A percentile compares a stretch with the other conserved stretches of the same genome.
Conservation (phyloP, 768 basidiomycete species). For the Agaricus subrufescens region DNA sequence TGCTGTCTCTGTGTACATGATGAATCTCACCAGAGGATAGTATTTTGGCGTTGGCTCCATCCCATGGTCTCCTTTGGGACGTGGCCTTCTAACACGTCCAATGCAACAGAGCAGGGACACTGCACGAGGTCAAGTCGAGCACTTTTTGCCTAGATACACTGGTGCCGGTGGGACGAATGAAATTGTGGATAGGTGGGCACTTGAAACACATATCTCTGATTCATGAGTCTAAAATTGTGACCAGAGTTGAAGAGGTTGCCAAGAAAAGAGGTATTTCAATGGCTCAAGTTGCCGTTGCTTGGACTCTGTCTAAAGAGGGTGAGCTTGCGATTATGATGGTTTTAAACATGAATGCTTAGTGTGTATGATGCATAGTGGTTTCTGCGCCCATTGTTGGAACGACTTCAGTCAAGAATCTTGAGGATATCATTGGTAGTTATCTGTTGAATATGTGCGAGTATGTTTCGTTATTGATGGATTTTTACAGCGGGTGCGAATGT, state of each 20-base stretch:
- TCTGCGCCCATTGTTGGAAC: constrained; percentile 58
- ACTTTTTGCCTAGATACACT: constrained; percentile 22
- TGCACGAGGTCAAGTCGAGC: constrained; percentile 32
- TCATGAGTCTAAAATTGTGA: not conserved
- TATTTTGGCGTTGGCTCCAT: constrained; percentile 51
- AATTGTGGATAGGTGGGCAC: constrained; percentile 33
- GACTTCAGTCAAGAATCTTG: constrained; percentile 45
- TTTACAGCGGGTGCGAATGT: constrained; percentile 20
- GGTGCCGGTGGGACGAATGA: constrained; percentile 23
- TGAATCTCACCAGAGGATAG: constrained; percentile 17
- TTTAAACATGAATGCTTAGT: not conserved
- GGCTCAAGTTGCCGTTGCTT: constrained; percentile 54
- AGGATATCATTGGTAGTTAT: constrained; percentile 43
- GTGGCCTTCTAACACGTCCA: constrained; percentile 45
- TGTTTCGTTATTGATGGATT: too few species aligned
- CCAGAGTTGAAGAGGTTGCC: constrained; percentile 51
- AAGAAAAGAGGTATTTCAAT: constrained; percentile 47
- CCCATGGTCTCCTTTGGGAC: constrained; percentile 56
- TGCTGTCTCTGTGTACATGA: too few species aligned
- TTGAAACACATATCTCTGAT: not conserved
- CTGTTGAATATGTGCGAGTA: not conserved
- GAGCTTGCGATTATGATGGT: not conserved
- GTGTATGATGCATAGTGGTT: constrained; percentile 25
- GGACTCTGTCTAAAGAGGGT: constrained; percentile 43
- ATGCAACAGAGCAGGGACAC: constrained; percentile 26